Conservation (phyloP, 352 stramenopile genomes). For the Thraustotheca clavata region DNA sequence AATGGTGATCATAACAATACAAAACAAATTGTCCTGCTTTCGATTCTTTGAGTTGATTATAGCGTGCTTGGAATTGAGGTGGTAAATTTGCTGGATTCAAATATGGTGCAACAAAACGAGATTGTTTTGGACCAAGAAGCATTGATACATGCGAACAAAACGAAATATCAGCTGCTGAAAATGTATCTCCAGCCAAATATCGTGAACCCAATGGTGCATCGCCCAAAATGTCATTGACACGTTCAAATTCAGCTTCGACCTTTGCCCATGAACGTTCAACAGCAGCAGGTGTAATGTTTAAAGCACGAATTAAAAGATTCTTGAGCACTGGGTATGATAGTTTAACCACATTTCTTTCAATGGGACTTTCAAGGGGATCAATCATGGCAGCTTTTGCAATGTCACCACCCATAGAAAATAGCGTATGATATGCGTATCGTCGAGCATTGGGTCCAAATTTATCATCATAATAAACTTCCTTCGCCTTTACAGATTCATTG, state of each 20-base stretch:
- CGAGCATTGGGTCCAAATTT: slow-evolving; percentile 32
- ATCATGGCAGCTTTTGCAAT: not conserved
- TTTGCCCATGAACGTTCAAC: slow-evolving; percentile 27
- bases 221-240: slow-evolving; percentile 22
- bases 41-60: slow-evolving; percentile 29
- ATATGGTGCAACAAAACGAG: slow-evolving; percentile 32
- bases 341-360: not conserved
- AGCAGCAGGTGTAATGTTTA: slow-evolving; percentile 31
- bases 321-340: slow-evolving; percentile 28
- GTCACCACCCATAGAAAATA: not conserved
- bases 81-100: slow-evolving; percentile 25
- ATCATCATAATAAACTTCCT: slow-evolving; percentile 36
- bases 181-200: slow-evolving; percentile 33
- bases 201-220: slow-evolving; percentile 30
- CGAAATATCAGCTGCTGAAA: slow-evolving; percentile 44
- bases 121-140: slow-evolving; percentile 31
- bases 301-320: slow-evolving; percentile 22
- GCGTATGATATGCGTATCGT: slow-evolving; percentile 14
- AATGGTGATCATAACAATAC: slow-evolving; percentile 49
- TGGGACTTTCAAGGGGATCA: not conserved
- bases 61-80: slow-evolving; percentile 25
- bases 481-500: slow-evolving; percentile 28
- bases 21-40: slow-evolving; percentile 37
- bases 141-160: slow-evolving; percentile 44
- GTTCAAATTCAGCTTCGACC: slow-evolving; percentile 23